phyloP scores from a whole-genome alignment of 1,284 basidiomycete genomes.

The Ustilago loliicola region DNA sequence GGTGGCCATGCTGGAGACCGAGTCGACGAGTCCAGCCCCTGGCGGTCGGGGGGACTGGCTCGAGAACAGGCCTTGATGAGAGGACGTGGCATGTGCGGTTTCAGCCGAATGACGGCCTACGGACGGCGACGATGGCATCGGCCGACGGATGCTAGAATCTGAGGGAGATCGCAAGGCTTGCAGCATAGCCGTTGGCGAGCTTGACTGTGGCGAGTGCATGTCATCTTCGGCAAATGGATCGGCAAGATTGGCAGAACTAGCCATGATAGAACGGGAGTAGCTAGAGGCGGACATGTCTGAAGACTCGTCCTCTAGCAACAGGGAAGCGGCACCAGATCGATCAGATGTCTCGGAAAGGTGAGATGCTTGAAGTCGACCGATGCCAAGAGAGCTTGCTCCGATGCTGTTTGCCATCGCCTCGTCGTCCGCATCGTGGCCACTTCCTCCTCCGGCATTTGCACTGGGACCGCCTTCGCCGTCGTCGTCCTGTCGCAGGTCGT shows the following conservation, averaged over 20 bases:
- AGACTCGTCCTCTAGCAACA: neutral
- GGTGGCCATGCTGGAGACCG: slow-evolving; percentile 42
- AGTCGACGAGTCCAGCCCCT: slow-evolving; percentile 25
- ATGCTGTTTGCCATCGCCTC: slow-evolving; percentile 23
- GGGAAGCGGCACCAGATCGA: neutral
- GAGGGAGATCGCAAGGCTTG: neutral
- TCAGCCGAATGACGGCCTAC: neutral
- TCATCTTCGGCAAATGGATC: slow-evolving; percentile 49
- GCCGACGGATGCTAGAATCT: neutral
- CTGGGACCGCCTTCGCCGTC: neutral
- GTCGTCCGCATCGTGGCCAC: neutral
- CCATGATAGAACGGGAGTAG: slow-evolving; percentile 33
- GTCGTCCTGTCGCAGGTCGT: neutral
- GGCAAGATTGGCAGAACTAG: slow-evolving; percentile 54
- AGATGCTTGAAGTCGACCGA: slow-evolving; percentile 37
- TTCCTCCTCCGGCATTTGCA: neutral
- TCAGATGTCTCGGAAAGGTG: neutral
- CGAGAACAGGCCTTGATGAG: slow-evolving; percentile 15
- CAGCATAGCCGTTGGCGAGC: neutral
- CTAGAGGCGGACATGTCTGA: slow-evolving; percentile 7
- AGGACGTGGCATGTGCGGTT: neutral
- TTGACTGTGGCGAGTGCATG: neutral
- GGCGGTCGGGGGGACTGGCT: slow-evolving; percentile 11
- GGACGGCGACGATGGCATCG: neutral
- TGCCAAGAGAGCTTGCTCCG: slow-evolving; percentile 41